Percentiles rank a stretch among this genome's conserved stretches.
These are phyloP conservation scores for Fusarium metavorans DNA, from an alignment of 2,329 filamentous ascomycete species.

Conservation along the genomic window DNA sequence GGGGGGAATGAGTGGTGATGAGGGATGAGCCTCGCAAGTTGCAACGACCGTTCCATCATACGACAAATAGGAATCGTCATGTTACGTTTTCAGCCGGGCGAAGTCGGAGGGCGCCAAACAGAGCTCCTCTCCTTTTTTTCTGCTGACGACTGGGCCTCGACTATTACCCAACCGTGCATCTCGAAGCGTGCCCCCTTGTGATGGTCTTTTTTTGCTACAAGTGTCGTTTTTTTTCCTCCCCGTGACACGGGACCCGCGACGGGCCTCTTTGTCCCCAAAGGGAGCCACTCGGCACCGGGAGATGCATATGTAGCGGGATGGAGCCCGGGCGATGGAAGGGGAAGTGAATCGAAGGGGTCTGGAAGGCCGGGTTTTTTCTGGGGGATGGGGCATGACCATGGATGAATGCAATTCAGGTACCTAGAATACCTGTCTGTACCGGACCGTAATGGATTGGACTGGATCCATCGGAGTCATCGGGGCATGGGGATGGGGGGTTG, in stretches of 20 bases:
- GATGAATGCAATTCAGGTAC: background rate
- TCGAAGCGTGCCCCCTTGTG: slow-evolving; percentile 19
- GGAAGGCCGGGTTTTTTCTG: slow-evolving; percentile 32
- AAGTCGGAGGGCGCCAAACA: slow-evolving; percentile 31
- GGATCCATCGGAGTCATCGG: slow-evolving; percentile 14
- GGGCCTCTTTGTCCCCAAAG: slow-evolving; percentile 20
- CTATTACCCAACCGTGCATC: slow-evolving; percentile 42
- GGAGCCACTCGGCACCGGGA: slow-evolving; percentile 30
- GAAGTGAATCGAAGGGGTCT: slow-evolving; percentile 36
- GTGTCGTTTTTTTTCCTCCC: slow-evolving; percentile 27
- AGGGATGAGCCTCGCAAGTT: slow-evolving; percentile 27
- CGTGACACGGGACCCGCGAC: slow-evolving; percentile 32
- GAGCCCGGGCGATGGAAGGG: slow-evolving; percentile 23
- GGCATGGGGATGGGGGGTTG: slow-evolving; percentile 3
- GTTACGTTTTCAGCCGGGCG: slow-evolving; percentile 36
- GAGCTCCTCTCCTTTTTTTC: slow-evolving; percentile 14
- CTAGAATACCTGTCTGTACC: background rate
- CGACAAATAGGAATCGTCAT: slow-evolving; percentile 39
- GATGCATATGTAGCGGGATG: slow-evolving; percentile 34
- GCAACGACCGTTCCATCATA: slow-evolving; percentile 35
- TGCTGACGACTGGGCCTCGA: slow-evolving; percentile 28
- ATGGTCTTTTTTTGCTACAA: slow-evolving; percentile 27
- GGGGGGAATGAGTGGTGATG: slow-evolving; percentile 9
- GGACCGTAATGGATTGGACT: background rate
- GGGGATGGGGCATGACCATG: slow-evolving; percentile 19